phyloP scores from a whole-genome alignment of 306 rosid genomes.

The Malus sylvestris region DNA sequence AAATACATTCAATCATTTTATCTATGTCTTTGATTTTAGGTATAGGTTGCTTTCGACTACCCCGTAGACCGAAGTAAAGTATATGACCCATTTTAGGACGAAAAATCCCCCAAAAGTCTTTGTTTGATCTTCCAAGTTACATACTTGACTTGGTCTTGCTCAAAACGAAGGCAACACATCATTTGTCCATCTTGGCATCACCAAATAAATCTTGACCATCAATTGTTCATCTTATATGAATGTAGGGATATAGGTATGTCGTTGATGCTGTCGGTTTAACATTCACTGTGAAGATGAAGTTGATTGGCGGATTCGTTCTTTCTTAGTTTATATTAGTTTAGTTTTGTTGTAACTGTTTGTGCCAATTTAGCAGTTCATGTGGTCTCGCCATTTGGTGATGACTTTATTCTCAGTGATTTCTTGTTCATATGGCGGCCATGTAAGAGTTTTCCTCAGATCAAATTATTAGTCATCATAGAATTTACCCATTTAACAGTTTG shows the following conservation, averaged over 20 bases:
- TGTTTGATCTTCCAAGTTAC: neutral
- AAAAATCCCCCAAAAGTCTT: neutral
- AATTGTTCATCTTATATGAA: neutral
- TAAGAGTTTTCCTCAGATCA: neutral
- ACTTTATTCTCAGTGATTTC: neutral
- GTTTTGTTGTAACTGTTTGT: no score
- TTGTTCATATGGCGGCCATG: neutral
- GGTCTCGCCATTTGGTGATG: rapidly evolving
- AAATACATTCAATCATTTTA: no score
- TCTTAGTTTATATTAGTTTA: no score
- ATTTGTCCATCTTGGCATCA: neutral
- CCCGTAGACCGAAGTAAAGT: no score
- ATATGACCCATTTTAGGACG: neutral
- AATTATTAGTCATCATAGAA: no score
- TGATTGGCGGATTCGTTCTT: no score
- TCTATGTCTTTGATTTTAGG: no score
- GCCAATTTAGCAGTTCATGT: rapidly evolving
- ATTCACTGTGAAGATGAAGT: no score
- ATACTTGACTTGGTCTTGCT: neutral
- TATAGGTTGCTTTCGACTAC: no score
- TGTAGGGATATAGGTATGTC: neutral
- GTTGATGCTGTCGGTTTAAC: no score
- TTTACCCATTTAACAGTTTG: neutral
- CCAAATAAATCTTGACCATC: neutral
- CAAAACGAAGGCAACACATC: neutral